Evolutionary conservation across 305 asterid genomes (phyloP), one percentile per base, ranked within the genome.

Genomic region (Salvia sclarea): DNA sequence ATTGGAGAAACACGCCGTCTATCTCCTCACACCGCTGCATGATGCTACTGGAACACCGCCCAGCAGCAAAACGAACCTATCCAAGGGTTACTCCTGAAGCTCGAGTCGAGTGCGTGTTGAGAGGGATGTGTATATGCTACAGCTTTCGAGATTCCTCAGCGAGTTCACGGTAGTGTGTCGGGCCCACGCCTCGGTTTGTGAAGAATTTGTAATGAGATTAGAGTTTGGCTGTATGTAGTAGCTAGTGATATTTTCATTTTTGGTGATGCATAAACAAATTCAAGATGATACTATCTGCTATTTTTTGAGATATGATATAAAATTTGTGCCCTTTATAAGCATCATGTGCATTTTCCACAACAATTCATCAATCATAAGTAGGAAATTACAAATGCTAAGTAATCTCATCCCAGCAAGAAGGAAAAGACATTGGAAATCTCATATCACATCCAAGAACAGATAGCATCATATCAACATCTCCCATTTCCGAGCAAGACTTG

Each of bases 361-460:
- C 30, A 49, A 1, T 20, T 20, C 56, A 49, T 49, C 41, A 64
- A 49, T 50, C 6, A 3, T 54, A 18, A 25, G 45, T 49, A 44
- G 61, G 37, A 64, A 33, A 49, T 28, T 20, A 48, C 17, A 16
- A 50, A 17, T 9, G 21, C 43, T 33, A 71, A 0, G 63, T 56
- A 35, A 66, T 44, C 12, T 45, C 78, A 40, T 70, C 77, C 67
- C 62, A 68, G 58, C 12, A 22, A 13, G 62, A 50, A 13, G 62
- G 22, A 54, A 71, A 11, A 28, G 75, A 60, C 25, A 67, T 44
- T 13, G 87, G 85, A 66, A 68, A 63, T 69, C 81, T 79, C 69
- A 78, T 83, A 63, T 82, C 92, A 63, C 73, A 79, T 68, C 81
- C 79, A 66, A 84, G 79, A 75, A 76, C 1, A 24, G 35, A 55